Base-by-base conservation (phyloP, 768 basidiomycete genomes). In the Tulasnella sp. region DNA sequence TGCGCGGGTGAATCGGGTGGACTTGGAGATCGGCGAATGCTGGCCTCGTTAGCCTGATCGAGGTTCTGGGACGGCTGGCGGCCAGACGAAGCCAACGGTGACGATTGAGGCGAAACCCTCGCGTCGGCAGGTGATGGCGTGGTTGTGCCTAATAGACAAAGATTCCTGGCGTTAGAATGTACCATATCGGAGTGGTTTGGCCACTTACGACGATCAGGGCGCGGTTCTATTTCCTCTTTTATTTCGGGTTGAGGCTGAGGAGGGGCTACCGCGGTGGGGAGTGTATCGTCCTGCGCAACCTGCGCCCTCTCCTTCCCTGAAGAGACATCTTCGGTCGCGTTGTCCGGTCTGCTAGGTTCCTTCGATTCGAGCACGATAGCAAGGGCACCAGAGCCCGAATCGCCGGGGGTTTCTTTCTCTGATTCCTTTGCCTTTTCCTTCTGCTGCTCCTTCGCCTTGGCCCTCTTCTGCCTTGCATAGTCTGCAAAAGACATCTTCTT, bases 401-500 rank as follows among this genome's bases (percentile, higher is more conserved):
- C n/a, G 1, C 3, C 37, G 0, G 71, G 16, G 37, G 23, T 15
- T 40, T 72, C 71, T 37, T 72, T 72, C 37, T n/a, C n/a, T 11
- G 5, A 5, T 35, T 11, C 71, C 5, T 40, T 40, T 1, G 71
- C 71, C 39, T 72, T 71, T 18, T 39, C 70, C 13, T 71, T 35
- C 37, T 72, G 71, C 37, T 72, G 32, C 29, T 67, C 26, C 26
- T 26, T 32, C 61, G 61, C 61, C 32, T n/a, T 51, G 16, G 70
- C 70, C 3, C 37, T 42, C 39, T 35, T 40, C 23, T 46, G 71
- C 37, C 16, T 40, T 5, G 71, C 71, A 13, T 72, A 72, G 37
- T 72, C 71, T 35, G 71, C 71, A 40, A 72, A 72, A 15, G 71
- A 72, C 71, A 72, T 72, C 37, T 72, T 72, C 44, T 46, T 40